phyloP scores from a whole-genome alignment of 495 filamentous ascomycete species.

The Tuber calosporum region DNA sequence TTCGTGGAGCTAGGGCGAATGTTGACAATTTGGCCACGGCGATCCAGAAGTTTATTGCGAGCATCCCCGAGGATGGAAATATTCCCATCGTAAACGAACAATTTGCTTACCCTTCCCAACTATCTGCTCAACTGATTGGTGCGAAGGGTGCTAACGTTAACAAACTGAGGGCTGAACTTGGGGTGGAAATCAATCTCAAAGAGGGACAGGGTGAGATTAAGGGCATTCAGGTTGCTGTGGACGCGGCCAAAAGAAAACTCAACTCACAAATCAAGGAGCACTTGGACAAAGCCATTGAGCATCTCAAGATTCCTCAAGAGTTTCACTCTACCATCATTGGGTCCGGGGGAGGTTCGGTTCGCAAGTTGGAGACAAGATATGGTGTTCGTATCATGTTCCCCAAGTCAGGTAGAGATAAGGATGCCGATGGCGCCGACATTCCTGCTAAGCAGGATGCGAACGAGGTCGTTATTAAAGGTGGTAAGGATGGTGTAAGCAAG shows the following conservation, averaged over 20 bases:
- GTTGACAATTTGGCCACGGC: slow-evolving; percentile 65
- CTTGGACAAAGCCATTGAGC: slow-evolving; percentile 39
- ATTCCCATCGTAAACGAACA: slow-evolving; percentile 65
- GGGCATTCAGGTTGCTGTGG: slow-evolving; percentile 61
- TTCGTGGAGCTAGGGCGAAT: slow-evolving; percentile 66
- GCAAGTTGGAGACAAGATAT: slow-evolving; percentile 55
- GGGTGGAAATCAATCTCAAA: slow-evolving; percentile 93
- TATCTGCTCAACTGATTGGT: slow-evolving; percentile 86
- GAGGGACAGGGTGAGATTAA: slow-evolving; percentile 58
- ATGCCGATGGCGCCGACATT: slow-evolving; percentile 58
- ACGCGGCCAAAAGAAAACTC: slow-evolving; percentile 54
- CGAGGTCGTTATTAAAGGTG: slow-evolving; percentile 84
- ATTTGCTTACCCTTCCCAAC: slow-evolving; percentile 92
- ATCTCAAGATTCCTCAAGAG: slow-evolving; percentile 33
- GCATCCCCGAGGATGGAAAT: slow-evolving; percentile 80
- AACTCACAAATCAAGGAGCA: slow-evolving; percentile 44
- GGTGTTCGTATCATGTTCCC: slow-evolving; percentile 92
- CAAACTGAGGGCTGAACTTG: slow-evolving; percentile 90
- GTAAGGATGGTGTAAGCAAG: slow-evolving; percentile 81
- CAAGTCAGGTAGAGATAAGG: slow-evolving; percentile 59
- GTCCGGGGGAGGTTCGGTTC: slow-evolving; percentile 36
- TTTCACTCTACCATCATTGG: slow-evolving; percentile 41
- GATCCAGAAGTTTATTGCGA: slow-evolving; percentile 69
- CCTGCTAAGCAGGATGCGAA: slow-evolving; percentile 68
- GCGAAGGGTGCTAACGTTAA: slow-evolving; percentile 88